These are phyloP conservation scores for sunflower (Helianthus annuus) DNA, from an alignment of 129 eudicot genomes.

Conservation along the genomic window DNA sequence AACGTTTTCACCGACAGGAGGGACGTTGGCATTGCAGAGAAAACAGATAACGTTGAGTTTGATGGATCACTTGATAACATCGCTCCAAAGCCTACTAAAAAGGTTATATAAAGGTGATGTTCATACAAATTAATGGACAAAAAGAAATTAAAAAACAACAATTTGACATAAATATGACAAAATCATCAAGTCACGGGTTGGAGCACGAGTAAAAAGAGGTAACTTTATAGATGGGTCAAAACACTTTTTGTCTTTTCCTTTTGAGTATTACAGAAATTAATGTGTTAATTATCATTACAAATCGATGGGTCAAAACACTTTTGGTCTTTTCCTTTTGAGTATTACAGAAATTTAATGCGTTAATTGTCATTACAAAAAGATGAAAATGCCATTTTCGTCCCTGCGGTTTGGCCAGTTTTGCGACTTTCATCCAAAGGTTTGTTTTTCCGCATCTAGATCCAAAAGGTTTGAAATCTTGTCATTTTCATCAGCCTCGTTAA, in stretches of 20 bases:
- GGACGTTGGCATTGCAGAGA: slow-evolving; percentile 78
- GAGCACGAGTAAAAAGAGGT: not conserved
- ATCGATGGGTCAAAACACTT: too few species aligned
- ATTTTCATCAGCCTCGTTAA: too few species aligned
- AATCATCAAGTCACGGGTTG: not conserved
- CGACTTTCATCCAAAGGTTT: too few species aligned
- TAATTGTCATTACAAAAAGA: not conserved
- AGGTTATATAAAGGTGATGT: not conserved
- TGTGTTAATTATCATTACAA: not conserved
- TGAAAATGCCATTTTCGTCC: too few species aligned
- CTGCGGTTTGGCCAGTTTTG: too few species aligned
- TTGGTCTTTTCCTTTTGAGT: not conserved
- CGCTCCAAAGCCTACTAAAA: slow-evolving; percentile 73
- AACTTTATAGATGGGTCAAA: not conserved
- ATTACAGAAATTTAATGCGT: not conserved
- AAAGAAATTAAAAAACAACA: not conserved
- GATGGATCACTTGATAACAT: slow-evolving; percentile 71
- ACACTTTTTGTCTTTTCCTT: not conserved
- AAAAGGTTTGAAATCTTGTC: too few species aligned
- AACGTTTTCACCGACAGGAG: slow-evolving; percentile 89
- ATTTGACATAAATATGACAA: slow-evolving; percentile 1
- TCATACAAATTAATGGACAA: not conserved
- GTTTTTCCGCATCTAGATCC: too few species aligned
- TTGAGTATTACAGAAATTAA: not conserved
- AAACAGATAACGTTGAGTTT: slow-evolving; percentile 76